phyloP scores from a whole-genome alignment of 495 filamentous ascomycete species.

The Glutinoglossum americanum region DNA sequence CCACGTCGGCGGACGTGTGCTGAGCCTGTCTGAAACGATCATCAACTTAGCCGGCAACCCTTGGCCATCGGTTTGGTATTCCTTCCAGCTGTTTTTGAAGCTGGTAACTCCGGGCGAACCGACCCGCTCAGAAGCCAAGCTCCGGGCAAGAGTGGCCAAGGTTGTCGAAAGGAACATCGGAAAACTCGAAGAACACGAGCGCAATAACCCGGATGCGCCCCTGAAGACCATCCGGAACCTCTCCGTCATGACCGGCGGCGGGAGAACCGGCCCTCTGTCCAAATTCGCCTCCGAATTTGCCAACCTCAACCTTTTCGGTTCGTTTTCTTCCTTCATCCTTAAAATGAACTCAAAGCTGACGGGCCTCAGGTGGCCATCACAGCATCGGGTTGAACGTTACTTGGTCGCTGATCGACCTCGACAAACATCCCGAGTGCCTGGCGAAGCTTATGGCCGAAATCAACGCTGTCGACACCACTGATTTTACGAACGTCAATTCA shows the following conservation, averaged over 20 bases:
- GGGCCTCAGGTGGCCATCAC: slow-evolving; percentile 6
- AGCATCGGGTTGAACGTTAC: slow-evolving; percentile 5
- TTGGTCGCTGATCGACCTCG: slow-evolving; percentile 5
- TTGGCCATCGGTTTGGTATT: slow-evolving; percentile 7
- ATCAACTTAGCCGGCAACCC: slow-evolving; percentile 4
- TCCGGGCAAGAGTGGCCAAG: slow-evolving; percentile 1
- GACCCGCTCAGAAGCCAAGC: slow-evolving; percentile 7
- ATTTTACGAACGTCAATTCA: slow-evolving; percentile 10
- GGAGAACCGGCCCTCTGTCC: slow-evolving; percentile 5
- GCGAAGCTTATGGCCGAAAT: slow-evolving; percentile 6
- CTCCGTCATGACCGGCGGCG: slow-evolving; percentile 5
- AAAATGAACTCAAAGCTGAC: not conserved
- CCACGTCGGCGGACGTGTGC: slow-evolving; percentile 3
- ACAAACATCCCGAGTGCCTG: slow-evolving; percentile 5
- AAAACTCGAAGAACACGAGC: slow-evolving; percentile 5
- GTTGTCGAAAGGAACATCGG: not conserved
- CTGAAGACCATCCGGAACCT: slow-evolving; percentile 6
- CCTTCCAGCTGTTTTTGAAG: slow-evolving; percentile 6
- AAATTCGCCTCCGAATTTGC: slow-evolving; percentile 4
- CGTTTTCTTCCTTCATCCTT: slow-evolving; percentile 1
- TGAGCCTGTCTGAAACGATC: slow-evolving; percentile 1
- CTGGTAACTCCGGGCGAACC: slow-evolving; percentile 4
- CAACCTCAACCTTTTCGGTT: slow-evolving; percentile 7
- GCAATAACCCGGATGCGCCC: slow-evolving; percentile 5
- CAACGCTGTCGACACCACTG: slow-evolving; percentile 6